A percentile compares a stretch with the other conserved stretches of the same genome.
Conservation (phyloP, 257 asterid species). For the Plantago major region DNA sequence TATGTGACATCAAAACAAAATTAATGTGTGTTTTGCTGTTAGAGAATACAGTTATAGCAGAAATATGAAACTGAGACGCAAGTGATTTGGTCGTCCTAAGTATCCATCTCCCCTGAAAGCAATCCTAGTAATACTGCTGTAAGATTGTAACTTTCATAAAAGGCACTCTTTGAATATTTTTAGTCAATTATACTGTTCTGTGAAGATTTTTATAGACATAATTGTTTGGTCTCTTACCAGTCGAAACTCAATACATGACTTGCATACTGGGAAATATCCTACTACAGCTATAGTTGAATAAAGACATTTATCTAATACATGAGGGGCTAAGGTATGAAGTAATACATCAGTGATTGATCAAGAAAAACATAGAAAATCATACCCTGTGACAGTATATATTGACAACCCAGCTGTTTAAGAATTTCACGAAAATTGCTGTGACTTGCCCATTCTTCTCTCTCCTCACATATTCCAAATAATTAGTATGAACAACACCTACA, state of each 20-base stretch:
- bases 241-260: not conserved
- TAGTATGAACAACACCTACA: constrained; percentile 90
- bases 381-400: constrained; percentile 91
- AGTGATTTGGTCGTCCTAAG: not conserved
- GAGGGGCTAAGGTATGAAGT: not conserved
- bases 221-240: not conserved
- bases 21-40: too few species aligned
- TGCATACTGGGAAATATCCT: not conserved
- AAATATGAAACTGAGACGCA: not conserved
- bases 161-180: not conserved
- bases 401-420: constrained; percentile 87
- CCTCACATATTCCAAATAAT: constrained; percentile 82
- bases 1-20: too few species aligned
- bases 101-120: not conserved
- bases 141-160: not conserved
- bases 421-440: constrained; percentile 72
- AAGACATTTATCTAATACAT: constrained; percentile 1
- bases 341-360: not conserved
- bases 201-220: not conserved
- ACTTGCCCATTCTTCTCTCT: constrained; percentile 78
- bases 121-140: not conserved
- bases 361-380: constrained; percentile 23
- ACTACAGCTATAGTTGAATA: not conserved
- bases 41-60: too few species aligned
- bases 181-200: not conserved